phyloP scores from a whole-genome alignment of 2,329 filamentous ascomycete genomes.

The Verticillium longisporum region DNA sequence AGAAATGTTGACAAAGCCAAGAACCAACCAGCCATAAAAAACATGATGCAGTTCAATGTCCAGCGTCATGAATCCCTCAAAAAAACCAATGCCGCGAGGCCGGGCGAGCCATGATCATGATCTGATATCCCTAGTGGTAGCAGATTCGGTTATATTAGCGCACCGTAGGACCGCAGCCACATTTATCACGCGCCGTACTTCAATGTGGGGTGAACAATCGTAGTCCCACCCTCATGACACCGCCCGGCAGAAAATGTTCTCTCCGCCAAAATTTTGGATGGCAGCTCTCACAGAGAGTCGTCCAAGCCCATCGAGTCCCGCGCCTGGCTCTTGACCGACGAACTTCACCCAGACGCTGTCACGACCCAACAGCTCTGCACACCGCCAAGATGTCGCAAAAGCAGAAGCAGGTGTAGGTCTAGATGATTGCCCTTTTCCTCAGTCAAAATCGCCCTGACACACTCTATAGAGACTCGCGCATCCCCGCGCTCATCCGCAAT shows the following conservation, averaged over 20 bases:
- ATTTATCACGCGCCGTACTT: neutral
- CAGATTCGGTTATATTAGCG: neutral
- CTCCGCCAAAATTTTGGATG: constrained; percentile 27
- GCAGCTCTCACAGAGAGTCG: constrained; percentile 1
- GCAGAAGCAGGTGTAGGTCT: constrained; percentile 49
- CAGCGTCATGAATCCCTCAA: too few relatives aligned
- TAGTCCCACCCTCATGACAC: neutral
- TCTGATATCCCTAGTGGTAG: too few relatives aligned
- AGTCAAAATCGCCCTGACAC: neutral
- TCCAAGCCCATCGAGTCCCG: constrained; percentile 4
- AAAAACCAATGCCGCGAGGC: too few relatives aligned
- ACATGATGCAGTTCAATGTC: too few relatives aligned
- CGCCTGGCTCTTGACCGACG: constrained; percentile 2
- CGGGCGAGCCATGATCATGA: too few relatives aligned
- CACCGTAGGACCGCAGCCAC: neutral
- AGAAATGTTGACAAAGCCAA: too few relatives aligned
- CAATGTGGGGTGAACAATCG: neutral
- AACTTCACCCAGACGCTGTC: neutral
- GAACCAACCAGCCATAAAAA: too few relatives aligned
- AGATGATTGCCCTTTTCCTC: fast-evolving
- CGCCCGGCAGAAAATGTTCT: constrained; percentile 30
- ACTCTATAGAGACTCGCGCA: constrained; percentile 68
- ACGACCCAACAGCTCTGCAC: constrained; percentile 4
- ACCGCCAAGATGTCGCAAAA: constrained; percentile 51
- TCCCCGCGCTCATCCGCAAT: constrained; percentile 87